These are phyloP conservation scores for Nicotiana obtusifolia DNA, from an alignment of 257 asterid species.

Conservation along the genomic window DNA sequence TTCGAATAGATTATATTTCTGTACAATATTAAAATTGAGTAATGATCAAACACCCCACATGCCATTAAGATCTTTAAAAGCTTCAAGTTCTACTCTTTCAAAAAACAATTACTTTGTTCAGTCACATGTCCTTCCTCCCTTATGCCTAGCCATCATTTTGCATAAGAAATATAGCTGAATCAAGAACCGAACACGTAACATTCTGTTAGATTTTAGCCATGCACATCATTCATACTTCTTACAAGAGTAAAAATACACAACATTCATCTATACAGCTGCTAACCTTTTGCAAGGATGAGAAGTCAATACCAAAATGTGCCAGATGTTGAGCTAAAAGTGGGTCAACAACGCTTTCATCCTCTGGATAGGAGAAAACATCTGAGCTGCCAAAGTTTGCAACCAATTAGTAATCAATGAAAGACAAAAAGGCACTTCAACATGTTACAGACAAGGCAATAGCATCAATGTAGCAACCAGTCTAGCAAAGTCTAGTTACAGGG, in stretches of 20 bases:
- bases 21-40: too few relatives aligned
- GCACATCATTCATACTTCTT: not conserved
- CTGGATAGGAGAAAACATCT: slow-evolving; percentile 96
- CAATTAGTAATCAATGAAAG: slow-evolving; percentile 25
- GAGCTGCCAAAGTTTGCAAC: slow-evolving; percentile 86
- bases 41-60: too few relatives aligned
- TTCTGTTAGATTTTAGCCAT: not conserved
- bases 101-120: too few relatives aligned
- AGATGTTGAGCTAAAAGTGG: slow-evolving; percentile 95
- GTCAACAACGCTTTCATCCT: slow-evolving; percentile 86
- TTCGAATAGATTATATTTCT: too few relatives aligned
- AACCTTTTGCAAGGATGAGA: slow-evolving; percentile 97
- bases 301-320: slow-evolving; percentile 92
- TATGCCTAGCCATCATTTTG: not conserved
- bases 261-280: slow-evolving; percentile 7
- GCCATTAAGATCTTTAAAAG: too few relatives aligned
- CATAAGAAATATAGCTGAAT: not conserved
- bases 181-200: not conserved
- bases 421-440: not conserved
- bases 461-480: not conserved
- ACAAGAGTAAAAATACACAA: not conserved
- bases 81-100: too few relatives aligned
- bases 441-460: not conserved
- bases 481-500: not conserved
- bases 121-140: too few relatives aligned